Percentiles rank a stretch among this genome's conserved stretches.
Conservation (phyloP, 106 monocot genomes). For the Dactylorhiza incarnata region DNA sequence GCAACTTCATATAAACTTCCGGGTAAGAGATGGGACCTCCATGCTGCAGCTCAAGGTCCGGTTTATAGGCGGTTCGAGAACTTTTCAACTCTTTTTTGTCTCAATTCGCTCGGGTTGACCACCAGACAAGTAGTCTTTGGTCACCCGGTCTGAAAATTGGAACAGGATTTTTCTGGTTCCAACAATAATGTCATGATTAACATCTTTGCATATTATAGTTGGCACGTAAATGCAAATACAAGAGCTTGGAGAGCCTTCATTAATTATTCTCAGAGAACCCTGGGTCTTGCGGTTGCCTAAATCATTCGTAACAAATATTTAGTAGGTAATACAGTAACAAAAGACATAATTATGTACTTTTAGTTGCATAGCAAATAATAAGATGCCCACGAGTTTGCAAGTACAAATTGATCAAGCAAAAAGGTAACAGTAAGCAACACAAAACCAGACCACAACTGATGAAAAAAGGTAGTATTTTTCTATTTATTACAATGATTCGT, state of each 20-base stretch:
- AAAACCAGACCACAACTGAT: neutral
- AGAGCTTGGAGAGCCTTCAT: neutral
- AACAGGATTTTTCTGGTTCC: too few species aligned
- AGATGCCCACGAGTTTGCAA: neutral
- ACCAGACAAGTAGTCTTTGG: too few species aligned
- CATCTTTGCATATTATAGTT: neutral
- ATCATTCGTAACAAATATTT: neutral
- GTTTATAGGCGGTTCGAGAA: too few species aligned
- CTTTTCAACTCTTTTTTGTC: too few species aligned
- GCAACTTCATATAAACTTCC: too few species aligned
- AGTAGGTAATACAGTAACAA: neutral
- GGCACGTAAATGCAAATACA: neutral
- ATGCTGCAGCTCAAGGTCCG: too few species aligned
- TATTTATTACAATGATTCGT: neutral
- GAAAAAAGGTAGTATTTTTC: neutral
- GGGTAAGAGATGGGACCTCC: too few species aligned
- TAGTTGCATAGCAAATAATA: neutral
- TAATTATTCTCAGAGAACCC: neutral
- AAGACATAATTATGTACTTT: neutral
- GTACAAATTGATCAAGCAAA: neutral
- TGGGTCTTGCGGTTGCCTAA: neutral
- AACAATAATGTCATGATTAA: neutral
- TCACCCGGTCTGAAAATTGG: too few species aligned
- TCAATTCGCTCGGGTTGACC: too few species aligned
- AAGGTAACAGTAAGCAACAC: neutral